Conservation (phyloP, 345 rosid genomes). For the Sonneratia caseolaris region DNA sequence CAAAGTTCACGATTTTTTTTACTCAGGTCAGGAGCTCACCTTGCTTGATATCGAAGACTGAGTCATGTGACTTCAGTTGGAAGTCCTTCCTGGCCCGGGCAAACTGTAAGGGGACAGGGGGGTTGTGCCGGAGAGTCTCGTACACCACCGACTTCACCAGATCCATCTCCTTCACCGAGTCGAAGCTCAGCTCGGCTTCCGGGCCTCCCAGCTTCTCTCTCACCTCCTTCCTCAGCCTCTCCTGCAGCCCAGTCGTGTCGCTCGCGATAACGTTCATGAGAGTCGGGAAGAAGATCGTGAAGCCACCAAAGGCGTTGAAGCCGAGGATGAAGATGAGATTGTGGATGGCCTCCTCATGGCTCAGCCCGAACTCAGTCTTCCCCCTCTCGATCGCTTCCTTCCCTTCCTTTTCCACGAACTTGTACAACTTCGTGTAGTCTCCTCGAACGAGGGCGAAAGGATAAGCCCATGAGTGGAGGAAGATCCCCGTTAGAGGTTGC, state of each 20-base stretch:
- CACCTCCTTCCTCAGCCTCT: conserved; percentile 38
- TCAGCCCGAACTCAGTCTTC: conserved; percentile 46
- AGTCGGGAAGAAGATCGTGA: conserved; percentile 48
- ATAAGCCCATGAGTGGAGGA: conserved; percentile 71
- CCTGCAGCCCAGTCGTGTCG: conserved; percentile 55
- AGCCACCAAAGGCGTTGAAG: conserved; percentile 84
- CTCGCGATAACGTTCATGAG: conserved; percentile 28
- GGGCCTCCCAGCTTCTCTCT: conserved; percentile 18
- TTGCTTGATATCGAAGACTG: conserved; percentile 47
- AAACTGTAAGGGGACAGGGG: conserved; percentile 63
- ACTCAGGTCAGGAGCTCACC: conserved; percentile 28
- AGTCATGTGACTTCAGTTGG: conserved; percentile 49
- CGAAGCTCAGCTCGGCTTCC: conserved; percentile 33
- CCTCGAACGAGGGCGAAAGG: conserved; percentile 51
- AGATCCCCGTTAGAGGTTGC: conserved; percentile 64
- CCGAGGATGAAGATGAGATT: conserved; percentile 63
- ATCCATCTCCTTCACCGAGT: conserved; percentile 51
- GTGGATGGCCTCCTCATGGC: conserved; percentile 45
- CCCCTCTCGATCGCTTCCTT: conserved; percentile 40
- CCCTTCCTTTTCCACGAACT: conserved; percentile 44
- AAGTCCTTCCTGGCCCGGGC: conserved; percentile 82
- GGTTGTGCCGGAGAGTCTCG: conserved; percentile 60
- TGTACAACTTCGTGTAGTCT: conserved; percentile 40
- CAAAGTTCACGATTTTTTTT: no score
- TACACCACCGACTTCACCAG: conserved; percentile 69